phyloP scores from a whole-genome alignment of 2,329 filamentous ascomycete genomes.

The Botrytis deweyae region DNA sequence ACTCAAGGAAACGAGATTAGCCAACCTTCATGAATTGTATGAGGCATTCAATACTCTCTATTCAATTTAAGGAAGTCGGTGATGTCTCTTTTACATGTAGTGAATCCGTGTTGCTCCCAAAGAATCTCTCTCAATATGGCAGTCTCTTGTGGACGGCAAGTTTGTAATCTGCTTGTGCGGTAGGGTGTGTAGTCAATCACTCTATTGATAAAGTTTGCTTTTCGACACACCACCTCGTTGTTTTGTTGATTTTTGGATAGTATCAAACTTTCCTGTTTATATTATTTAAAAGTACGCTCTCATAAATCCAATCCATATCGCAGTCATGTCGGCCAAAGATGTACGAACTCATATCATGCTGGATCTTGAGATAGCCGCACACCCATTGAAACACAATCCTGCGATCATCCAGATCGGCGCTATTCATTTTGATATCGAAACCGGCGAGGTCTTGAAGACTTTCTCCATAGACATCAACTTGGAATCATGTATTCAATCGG shows the following conservation, averaged over 20 bases:
- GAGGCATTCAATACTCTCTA: neutral
- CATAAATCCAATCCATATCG: neutral
- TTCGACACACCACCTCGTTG: neutral
- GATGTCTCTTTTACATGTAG: neutral
- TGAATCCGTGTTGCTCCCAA: neutral
- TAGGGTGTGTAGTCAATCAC: neutral
- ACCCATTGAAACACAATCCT: slow-evolving; percentile 5
- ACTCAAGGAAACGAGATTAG: neutral
- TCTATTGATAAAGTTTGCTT: neutral
- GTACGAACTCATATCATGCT: slow-evolving; percentile 11
- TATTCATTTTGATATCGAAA: slow-evolving; percentile 11
- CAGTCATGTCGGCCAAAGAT: slow-evolving; percentile 6
- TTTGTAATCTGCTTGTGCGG: neutral
- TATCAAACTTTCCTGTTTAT: neutral
- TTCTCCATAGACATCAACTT: slow-evolving; percentile 3
- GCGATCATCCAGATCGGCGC: slow-evolving; percentile 15
- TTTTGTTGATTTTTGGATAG: neutral
- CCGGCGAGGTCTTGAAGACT: neutral
- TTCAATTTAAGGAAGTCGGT: neutral
- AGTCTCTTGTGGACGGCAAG: neutral
- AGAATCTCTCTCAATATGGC: neutral
- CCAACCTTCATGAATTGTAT: neutral
- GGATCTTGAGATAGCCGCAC: slow-evolving; percentile 13
- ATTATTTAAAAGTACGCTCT: neutral
- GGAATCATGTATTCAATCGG: neutral